Evolutionary conservation across 2,329 filamentous ascomycete genomes (phyloP).

Genomic region (Fusarium redolens): DNA sequence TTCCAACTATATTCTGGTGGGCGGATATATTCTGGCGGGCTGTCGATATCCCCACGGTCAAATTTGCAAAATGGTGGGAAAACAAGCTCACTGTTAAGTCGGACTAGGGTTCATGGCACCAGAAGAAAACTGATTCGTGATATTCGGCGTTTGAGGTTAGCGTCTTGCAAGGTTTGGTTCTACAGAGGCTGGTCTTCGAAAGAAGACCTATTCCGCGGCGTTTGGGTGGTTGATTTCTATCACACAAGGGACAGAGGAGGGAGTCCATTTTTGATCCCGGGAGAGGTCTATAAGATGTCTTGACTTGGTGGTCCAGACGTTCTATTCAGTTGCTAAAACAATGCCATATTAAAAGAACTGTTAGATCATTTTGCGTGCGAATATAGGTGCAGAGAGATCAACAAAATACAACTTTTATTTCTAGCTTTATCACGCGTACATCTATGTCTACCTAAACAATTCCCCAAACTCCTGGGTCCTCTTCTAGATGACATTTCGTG

Average conservation of each 20-base stretch:
- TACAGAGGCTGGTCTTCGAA: conserved; percentile 1
- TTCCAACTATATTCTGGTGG: conserved; percentile 64
- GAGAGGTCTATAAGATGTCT: not conserved
- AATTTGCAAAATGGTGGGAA: conserved; percentile 68
- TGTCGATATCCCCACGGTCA: conserved; percentile 66
- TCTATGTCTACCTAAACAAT: not conserved
- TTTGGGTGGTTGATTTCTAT: conserved; percentile 32
- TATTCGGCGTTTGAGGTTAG: conserved; percentile 18
- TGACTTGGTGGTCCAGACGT: not conserved
- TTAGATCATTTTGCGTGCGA: not conserved
- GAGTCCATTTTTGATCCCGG: not conserved
- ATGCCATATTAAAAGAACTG: conserved; percentile 4
- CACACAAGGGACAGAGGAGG: conserved; percentile 3
- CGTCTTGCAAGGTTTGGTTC: not conserved
- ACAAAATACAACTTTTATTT: conserved; percentile 3
- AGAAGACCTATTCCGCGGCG: conserved; percentile 16
- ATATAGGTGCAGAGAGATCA: not conserved
- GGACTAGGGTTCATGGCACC: conserved; percentile 26
- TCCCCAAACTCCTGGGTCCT: not conserved
- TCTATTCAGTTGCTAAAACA: not conserved
- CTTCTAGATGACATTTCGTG: not conserved
- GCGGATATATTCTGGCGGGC: conserved; percentile 67
- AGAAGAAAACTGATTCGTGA: conserved; percentile 7
- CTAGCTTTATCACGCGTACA: not conserved
- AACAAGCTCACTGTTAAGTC: conserved; percentile 52